Evolutionary conservation across 495 filamentous ascomycete genomes (phyloP).

Genomic region (Hyaloscypha finlandica): DNA sequence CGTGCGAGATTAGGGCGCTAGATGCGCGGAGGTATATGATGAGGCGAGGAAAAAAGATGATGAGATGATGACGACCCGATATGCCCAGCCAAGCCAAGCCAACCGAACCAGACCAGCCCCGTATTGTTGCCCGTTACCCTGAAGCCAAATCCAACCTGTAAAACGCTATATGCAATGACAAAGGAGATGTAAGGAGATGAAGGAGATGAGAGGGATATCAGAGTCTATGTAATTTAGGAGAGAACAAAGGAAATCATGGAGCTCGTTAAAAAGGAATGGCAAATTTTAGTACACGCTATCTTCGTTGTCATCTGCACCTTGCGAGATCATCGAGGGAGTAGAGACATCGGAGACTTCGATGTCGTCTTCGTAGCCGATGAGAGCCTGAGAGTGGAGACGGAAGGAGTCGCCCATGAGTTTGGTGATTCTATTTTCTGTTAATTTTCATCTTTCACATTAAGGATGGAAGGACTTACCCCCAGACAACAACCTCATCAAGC

Average conservation of each 20-base stretch:
- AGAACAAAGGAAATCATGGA: slow-evolving; percentile 31
- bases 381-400: slow-evolving; percentile 92
- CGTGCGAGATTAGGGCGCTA: slow-evolving; percentile 27
- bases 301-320: slow-evolving; percentile 60
- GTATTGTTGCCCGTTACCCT: slow-evolving; percentile 36
- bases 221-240: slow-evolving; percentile 29
- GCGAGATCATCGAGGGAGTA: slow-evolving; percentile 62
- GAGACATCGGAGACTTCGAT: slow-evolving; percentile 58
- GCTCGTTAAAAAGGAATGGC: slow-evolving; percentile 27
- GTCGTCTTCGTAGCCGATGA: slow-evolving; percentile 90
- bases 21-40: slow-evolving; percentile 3
- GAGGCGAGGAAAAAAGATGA: slow-evolving; percentile 21
- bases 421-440: slow-evolving; percentile 79
- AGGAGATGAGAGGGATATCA: slow-evolving; percentile 36
- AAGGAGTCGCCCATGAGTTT: slow-evolving; percentile 98
- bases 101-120: slow-evolving; percentile 33
- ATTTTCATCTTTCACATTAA: slow-evolving; percentile 3
- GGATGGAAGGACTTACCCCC: slow-evolving; percentile 64
- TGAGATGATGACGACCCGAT: slow-evolving; percentile 25
- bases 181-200: slow-evolving; percentile 30
- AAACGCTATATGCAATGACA: slow-evolving; percentile 34
- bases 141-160: slow-evolving; percentile 19
- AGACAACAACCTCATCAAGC: slow-evolving; percentile 97
- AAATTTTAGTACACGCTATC: slow-evolving; percentile 57
- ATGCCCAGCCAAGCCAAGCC: slow-evolving; percentile 29